phyloP scores from a whole-genome alignment of 495 filamentous ascomycete genomes.

The Mycothermus thermophilus region DNA sequence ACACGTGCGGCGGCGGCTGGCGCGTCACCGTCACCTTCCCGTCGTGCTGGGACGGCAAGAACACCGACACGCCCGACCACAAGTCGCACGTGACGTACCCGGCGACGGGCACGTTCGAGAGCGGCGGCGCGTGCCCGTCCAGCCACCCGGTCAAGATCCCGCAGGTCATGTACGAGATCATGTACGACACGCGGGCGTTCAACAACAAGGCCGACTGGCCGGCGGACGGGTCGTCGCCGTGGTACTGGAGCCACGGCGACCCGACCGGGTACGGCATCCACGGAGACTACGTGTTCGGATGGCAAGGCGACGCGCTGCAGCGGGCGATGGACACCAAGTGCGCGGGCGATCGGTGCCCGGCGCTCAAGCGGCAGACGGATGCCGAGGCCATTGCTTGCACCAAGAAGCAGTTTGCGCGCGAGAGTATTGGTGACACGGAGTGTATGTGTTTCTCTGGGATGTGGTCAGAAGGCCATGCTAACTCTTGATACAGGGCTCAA shows the following conservation, averaged over 20 bases:
- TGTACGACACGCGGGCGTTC: conserved; percentile 35
- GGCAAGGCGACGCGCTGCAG: conserved; percentile 32
- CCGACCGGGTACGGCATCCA: conserved; percentile 15
- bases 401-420: conserved; percentile 4
- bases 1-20: conserved; percentile 30
- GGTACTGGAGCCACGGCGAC: conserved; percentile 11
- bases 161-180: conserved; percentile 36
- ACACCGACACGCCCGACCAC: conserved; percentile 41
- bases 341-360: conserved; percentile 23
- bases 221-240: conserved; percentile 18
- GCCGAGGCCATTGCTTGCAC: conserved; percentile 8
- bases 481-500: too few species aligned
- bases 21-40: conserved; percentile 39
- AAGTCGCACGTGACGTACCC: conserved; percentile 34
- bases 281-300: conserved; percentile 19
- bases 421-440: conserved; percentile 4
- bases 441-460: too few species aligned
- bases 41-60: conserved; percentile 43
- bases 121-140: conserved; percentile 32
- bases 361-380: conserved; percentile 26
- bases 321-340: conserved; percentile 33
- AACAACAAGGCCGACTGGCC: conserved; percentile 33
- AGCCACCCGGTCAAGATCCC: conserved; percentile 33
- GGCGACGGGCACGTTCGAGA: conserved; percentile 23
- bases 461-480: too few species aligned